Evolutionary conservation across 345 rosid genomes (phyloP).

Genomic region (Populus tremula): DNA sequence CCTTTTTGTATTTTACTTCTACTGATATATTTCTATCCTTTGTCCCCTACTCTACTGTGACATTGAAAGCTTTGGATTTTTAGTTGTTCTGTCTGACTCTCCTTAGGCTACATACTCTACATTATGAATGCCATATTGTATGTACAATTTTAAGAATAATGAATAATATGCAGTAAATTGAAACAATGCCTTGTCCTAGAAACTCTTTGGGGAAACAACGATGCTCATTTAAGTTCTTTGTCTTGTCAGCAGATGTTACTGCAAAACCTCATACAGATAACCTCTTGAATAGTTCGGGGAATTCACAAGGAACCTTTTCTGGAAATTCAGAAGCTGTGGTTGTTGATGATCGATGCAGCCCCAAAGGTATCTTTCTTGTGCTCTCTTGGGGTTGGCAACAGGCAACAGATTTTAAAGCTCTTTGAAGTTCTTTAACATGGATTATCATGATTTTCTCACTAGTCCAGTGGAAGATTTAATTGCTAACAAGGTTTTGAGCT

Average conservation of each 20-base stretch:
- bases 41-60: neutral
- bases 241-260: constrained; percentile 42
- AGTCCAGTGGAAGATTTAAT: neutral
- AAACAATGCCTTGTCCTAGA: neutral
- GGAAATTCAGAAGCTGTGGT: constrained; percentile 30
- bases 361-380: constrained; percentile 42
- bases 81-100: neutral
- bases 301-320: constrained; percentile 28
- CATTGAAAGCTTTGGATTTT: neutral
- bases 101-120: neutral
- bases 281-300: constrained; percentile 31
- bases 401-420: neutral
- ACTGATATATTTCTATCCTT: neutral
- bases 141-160: neutral
- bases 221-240: constrained; percentile 13
- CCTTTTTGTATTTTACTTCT: neutral
- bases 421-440: neutral
- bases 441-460: neutral
- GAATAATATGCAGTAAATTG: neutral
- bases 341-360: constrained; percentile 33
- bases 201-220: neutral
- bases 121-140: neutral
- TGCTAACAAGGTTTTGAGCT: neutral
- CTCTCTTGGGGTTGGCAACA: neutral
- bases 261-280: constrained; percentile 39